Conservation (phyloP, 805 yeast genomes). For the Saturnispora mendoncae region DNA sequence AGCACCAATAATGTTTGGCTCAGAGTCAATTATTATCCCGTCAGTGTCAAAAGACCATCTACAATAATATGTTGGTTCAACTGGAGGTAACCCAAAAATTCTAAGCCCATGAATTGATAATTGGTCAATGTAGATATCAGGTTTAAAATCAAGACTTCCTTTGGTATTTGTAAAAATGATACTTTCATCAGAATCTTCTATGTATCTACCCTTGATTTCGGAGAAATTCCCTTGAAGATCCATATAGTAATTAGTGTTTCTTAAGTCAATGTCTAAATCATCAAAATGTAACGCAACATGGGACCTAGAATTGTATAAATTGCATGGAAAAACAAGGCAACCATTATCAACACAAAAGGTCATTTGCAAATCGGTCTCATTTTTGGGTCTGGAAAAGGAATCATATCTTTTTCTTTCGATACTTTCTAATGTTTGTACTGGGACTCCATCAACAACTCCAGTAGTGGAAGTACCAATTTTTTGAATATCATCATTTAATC, state of each 20-base stretch:
- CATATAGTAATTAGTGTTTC: slow-evolving; percentile 90
- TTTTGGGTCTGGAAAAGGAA: slow-evolving; percentile 36
- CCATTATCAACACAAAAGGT: slow-evolving; percentile 65
- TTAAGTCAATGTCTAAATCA: slow-evolving; percentile 63
- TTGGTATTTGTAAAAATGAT: slow-evolving; percentile 22
- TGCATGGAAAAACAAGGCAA: slow-evolving; percentile 61
- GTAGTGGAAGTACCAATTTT: slow-evolving; percentile 6
- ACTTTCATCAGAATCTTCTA: slow-evolving; percentile 21
- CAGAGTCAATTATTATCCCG: slow-evolving; percentile 42
- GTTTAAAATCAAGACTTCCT: slow-evolving; percentile 16
- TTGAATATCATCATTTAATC: background rate
- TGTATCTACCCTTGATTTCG: slow-evolving; percentile 38
- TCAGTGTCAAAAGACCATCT: slow-evolving; percentile 83
- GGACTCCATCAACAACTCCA: slow-evolving; percentile 11
- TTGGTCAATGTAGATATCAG: slow-evolving; percentile 50
- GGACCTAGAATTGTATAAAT: slow-evolving; percentile 51
- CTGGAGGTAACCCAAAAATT: slow-evolving; percentile 87
- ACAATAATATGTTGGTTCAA: slow-evolving; percentile 79
- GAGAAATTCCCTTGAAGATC: slow-evolving; percentile 71
- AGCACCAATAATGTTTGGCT: slow-evolving; percentile 36
- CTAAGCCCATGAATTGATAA: slow-evolving; percentile 75
- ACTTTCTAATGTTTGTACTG: slow-evolving; percentile 6
- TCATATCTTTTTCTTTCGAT: slow-evolving; percentile 18
- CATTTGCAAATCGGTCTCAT: slow-evolving; percentile 72
- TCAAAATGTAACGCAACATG: slow-evolving; percentile 58